Percentiles rank a stretch among this genome's conserved stretches.
phyloP scores from a whole-genome alignment of 2,329 filamentous ascomycete species.

The Arthroderma sp. region DNA sequence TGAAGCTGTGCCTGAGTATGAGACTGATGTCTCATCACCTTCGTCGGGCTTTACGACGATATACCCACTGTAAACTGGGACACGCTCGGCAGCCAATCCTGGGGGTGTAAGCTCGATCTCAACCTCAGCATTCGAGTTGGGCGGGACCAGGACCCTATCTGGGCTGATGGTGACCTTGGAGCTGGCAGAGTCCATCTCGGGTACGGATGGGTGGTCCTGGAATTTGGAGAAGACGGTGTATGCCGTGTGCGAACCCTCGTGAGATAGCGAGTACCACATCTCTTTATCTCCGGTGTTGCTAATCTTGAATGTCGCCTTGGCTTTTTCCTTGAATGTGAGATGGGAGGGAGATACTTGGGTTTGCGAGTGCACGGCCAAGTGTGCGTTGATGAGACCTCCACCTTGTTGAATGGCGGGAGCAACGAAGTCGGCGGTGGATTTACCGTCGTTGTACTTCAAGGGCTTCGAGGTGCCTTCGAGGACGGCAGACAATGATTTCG shows the following conservation, averaged over 20 bases:
- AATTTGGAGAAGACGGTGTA: conserved; percentile 4
- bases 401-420: conserved; percentile 7
- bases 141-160: neutral
- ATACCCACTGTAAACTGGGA: conserved; percentile 4
- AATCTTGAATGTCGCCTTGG: neutral
- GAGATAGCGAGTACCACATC: conserved; percentile 2
- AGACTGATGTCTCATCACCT: conserved; percentile 29
- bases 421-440: neutral
- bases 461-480: conserved; percentile 1
- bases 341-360: neutral
- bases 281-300: conserved; percentile 1
- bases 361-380: neutral
- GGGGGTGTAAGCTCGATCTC: neutral
- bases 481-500: neutral
- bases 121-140: neutral
- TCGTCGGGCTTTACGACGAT: conserved; percentile 16
- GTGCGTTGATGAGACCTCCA: conserved; percentile 5
- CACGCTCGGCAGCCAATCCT: neutral
- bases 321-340: neutral
- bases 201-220: conserved; percentile 1
- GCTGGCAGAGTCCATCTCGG: neutral
- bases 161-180: neutral
- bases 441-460: conserved; percentile 2
- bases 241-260: neutral
- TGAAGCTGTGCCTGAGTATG: conserved; percentile 42